Conservation (phyloP, 129 eudicot species). For the carrot (Daucus carota) region DH1_v3.0 NC_030387.2:34380501-34381000, state of each 20-base stretch:
- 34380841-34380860: too few relatives aligned
- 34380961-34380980: neutral
- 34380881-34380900: neutral
- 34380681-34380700: constrained; percentile 44
- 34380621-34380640: constrained; percentile 34
- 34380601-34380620: constrained; percentile 37
- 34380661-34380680: constrained; percentile 40
- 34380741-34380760: constrained; percentile 1
- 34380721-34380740: neutral
- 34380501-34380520: neutral
- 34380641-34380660: constrained; percentile 30
- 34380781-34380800: too few relatives aligned
- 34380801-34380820: too few relatives aligned
- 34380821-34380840: too few relatives aligned
- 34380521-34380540: neutral
- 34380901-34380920: neutral
- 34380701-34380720: constrained; percentile 31
- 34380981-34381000: constrained; percentile 6
- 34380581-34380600: constrained; percentile 34
- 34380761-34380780: neutral
- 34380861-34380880: neutral
- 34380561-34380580: constrained; percentile 26
- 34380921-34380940: constrained; percentile 1
- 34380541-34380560: constrained; percentile 2
- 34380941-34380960: neutral